Evolutionary conservation across 805 yeast genomes (phyloP), one percentile per base, ranked within the genome.

Genomic region (Millerago galiae): DNA sequence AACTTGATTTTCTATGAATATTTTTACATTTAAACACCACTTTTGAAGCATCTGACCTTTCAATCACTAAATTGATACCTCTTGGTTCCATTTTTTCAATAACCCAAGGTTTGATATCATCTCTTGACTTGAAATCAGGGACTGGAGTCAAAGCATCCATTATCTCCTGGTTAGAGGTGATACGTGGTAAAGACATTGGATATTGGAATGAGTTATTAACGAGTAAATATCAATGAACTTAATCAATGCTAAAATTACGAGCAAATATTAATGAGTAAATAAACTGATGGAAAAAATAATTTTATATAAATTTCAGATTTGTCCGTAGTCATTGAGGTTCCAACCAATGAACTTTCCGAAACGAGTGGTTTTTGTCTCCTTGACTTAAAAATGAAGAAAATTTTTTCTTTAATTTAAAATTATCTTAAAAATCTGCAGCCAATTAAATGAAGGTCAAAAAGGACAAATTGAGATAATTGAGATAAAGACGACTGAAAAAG

Each of bases 11-110:
- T 48, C 55, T 54, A 41, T 53, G 55, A n/a, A 55, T 33, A 37
- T 49, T 55, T 48, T 59, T 60, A 44, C 65, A 60, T 40, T 61
- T 59, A 52, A 61, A 60, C 9, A 61, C 61, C 15, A 60, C 57
- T 42, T 60, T 59, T 14, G 59, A 47, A 3, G 54, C 47, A 39
- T 60, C 65, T 1, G 62, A 56, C 47, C 65, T 51, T 40, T 60
- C 65, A 46, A 62, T 59, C 7, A 61, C 65, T 33, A 57, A 40
- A 15, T 37, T 41, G 17, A 56, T 50, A 3, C 59, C 59, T 8
- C 53, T 37, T 8, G 46, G 40, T 33, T 50, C 53, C 29, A 57
- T 41, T 13, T 33, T 40, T 11, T 49, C 49, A 32, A 49, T 49
- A 26, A 57, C 37, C 60, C 60, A 57, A 13, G 56, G 59, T 43